These are phyloP conservation scores for Meyerozyma carpophila DNA, from an alignment of 1,139 yeast genomes.

Conservation along the genomic window DNA sequence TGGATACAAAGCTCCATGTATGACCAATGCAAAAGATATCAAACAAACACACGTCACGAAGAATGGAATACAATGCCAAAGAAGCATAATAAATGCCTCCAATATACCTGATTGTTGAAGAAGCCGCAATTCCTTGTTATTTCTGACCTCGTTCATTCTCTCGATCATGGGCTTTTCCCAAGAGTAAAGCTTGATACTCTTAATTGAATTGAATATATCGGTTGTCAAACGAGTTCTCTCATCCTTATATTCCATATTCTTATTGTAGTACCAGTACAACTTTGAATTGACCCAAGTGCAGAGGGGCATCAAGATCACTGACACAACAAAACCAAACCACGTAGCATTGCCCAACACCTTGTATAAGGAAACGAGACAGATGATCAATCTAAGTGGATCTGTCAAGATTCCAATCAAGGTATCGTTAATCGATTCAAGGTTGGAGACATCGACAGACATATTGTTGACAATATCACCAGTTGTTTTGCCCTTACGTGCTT, in stretches of 20 bases:
- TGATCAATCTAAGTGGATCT: conserved; percentile 25
- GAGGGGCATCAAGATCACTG: conserved; percentile 29
- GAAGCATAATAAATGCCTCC: conserved; percentile 25
- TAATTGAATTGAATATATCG: conserved; percentile 35
- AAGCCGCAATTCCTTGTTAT: conserved; percentile 28
- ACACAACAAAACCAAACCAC: conserved; percentile 30
- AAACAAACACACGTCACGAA: conserved; percentile 30
- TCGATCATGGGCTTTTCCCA: conserved; percentile 38
- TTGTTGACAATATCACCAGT: conserved; percentile 38
- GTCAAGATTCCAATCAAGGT: conserved; percentile 22
- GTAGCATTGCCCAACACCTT: conserved; percentile 29
- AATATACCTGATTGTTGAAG: conserved; percentile 27
- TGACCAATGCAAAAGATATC: conserved; percentile 20
- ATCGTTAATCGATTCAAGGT: conserved; percentile 19
- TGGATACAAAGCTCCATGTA: conserved; percentile 26
- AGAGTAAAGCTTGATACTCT: conserved; percentile 35
- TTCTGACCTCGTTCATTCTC: conserved; percentile 29
- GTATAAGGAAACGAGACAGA: conserved; percentile 24
- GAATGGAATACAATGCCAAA: conserved; percentile 37
- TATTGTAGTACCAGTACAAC: conserved; percentile 20
- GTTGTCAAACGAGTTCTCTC: conserved; percentile 32
- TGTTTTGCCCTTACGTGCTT: conserved; percentile 30
- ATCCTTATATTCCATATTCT: conserved; percentile 28
- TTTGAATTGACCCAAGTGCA: conserved; percentile 26
- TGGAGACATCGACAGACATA: conserved; percentile 32